phyloP scores from a whole-genome alignment of 306 rosid genomes.

The Citrullus colocynthis region DNA sequence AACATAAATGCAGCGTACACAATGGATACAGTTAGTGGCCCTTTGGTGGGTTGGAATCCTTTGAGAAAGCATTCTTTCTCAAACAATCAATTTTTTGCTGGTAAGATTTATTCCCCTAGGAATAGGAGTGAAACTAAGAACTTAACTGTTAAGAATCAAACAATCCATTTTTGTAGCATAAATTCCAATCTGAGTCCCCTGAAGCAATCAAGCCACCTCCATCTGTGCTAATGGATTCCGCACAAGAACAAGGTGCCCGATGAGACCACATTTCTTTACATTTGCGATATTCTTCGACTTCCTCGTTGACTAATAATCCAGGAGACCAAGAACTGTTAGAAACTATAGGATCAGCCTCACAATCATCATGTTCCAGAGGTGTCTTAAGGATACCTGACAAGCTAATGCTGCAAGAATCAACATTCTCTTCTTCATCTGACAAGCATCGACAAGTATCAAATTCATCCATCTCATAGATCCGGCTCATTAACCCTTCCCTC shows the following conservation, averaged over 20 bases:
- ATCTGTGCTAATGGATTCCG: slow-evolving; percentile 59
- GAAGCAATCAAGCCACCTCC: slow-evolving; percentile 59
- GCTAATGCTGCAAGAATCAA: slow-evolving; percentile 15
- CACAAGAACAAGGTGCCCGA: slow-evolving; percentile 22
- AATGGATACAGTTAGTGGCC: not conserved
- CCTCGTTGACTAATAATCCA: slow-evolving; percentile 13
- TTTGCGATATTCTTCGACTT: slow-evolving; percentile 14
- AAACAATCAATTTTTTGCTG: not conserved
- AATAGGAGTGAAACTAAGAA: slow-evolving; percentile 10
- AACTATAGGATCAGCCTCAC: slow-evolving; percentile 13
- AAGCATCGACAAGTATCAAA: slow-evolving; percentile 65
- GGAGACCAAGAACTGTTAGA: slow-evolving; percentile 8
- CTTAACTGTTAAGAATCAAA: slow-evolving; percentile 23
- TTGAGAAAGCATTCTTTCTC: slow-evolving; percentile 1
- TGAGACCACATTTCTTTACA: slow-evolving; percentile 19
- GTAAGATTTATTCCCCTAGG: slow-evolving; percentile 2
- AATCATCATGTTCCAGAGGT: slow-evolving; percentile 21
- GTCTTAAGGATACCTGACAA: slow-evolving; percentile 8
- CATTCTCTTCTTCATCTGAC: slow-evolving; percentile 53
- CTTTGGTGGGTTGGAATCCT: not conserved
- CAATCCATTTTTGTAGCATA: slow-evolving; percentile 39
- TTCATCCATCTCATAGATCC: slow-evolving; percentile 43
- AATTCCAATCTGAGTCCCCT: slow-evolving; percentile 55
- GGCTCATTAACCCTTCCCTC: slow-evolving; percentile 62
- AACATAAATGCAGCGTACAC: not conserved